Evolutionary conservation across 768 basidiomycete genomes (phyloP).

Genomic region (Myochromella boudieri): DNA sequence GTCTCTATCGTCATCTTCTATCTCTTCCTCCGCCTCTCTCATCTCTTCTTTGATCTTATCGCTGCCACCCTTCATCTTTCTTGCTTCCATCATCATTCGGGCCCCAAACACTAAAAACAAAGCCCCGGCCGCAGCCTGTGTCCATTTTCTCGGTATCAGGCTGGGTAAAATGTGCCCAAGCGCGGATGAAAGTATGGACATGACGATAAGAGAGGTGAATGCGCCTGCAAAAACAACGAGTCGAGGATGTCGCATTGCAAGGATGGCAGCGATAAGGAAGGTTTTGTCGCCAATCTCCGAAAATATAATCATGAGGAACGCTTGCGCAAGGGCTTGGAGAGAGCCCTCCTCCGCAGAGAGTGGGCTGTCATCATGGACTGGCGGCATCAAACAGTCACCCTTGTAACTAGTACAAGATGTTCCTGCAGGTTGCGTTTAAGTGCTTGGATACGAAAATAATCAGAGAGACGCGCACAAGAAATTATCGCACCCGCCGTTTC

Average conservation of each 20-base stretch:
- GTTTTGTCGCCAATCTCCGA: constrained; percentile 98
- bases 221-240: constrained; percentile 86
- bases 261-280: constrained; percentile 81
- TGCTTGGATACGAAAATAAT: no score
- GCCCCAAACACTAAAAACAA: constrained; percentile 90
- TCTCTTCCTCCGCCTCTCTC: constrained; percentile 94
- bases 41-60: constrained; percentile 92
- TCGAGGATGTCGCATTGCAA: constrained; percentile 90
- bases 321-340: constrained; percentile 65
- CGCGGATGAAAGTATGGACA: constrained; percentile 93
- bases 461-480: no score
- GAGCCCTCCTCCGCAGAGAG: constrained; percentile 30
- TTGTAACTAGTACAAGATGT: no score
- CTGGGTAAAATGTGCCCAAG: constrained; percentile 89
- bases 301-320: constrained; percentile 89
- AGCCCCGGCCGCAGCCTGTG: constrained; percentile 70
- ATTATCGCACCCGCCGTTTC: no score
- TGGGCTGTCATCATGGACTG: constrained; percentile 9
- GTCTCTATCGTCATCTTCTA: constrained; percentile 83
- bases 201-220: constrained; percentile 82
- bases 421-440: no score
- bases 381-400: no score
- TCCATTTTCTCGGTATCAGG: constrained; percentile 73
- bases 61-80: constrained; percentile 73
- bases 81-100: constrained; percentile 87